Evolutionary conservation across 495 filamentous ascomycete genomes (phyloP), one percentile per base, ranked within the genome.

Genomic region (Aspergillus heteromorphus): DNA sequence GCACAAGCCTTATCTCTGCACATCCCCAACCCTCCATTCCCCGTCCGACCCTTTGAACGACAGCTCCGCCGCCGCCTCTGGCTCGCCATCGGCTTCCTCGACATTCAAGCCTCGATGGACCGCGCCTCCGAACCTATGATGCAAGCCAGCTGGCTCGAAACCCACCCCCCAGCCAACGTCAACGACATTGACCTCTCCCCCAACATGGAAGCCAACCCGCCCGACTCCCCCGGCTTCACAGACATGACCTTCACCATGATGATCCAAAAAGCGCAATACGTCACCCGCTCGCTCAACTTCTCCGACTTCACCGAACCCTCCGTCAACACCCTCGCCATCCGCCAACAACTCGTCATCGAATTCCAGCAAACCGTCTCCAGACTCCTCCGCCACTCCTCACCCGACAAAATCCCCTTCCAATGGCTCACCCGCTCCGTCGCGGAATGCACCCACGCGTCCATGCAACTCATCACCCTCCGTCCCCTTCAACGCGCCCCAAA

Each of bases 1-100:
- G 85, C 79, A 1, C 85, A 88, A 62, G 79, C 83, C 9, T 68
- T 88, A 19, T 85, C 79, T 18, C 76, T 89, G 20, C 84, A 91
- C 53, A 71, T 68, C 18, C 27, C 60, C 6, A 58, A 65, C 2
- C 68, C 71, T 4, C 65, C 71, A 14, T 73, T 73, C 17, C 49
- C 60, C 0, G 59, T 74, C 11, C 58, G 47, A 1, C 62, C 66
- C 0, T 69, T 74, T 18, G 68, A 73, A 25, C 60, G 62, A 5
- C 60, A 75, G 31, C 61, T 75, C 47, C 70, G 73, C 6, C 60
- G 60, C 16, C 70, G 73, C 25, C 53, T 69, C 23, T 74, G 70
- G 70, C 58, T 61, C 40, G 62, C 51, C 4, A 75, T 75, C 17
- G 66, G 68, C 3, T 42, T 72, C 18, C 60, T 75, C 5, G 73